phyloP scores from a whole-genome alignment of 345 rosid species.

The Salix arbutifolia region DNA sequence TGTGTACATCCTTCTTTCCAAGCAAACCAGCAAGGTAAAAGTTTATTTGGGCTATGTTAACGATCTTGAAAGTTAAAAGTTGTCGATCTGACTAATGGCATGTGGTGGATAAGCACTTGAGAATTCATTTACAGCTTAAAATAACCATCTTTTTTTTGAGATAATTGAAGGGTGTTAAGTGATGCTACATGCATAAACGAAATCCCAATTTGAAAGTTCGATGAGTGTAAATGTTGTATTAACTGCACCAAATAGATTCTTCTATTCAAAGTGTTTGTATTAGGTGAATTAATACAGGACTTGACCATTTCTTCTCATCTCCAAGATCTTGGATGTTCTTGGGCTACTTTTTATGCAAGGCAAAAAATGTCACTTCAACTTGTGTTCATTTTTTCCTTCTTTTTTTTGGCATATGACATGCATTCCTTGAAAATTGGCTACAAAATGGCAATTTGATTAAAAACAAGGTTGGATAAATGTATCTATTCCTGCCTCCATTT shows the following conservation, averaged over 20 bases:
- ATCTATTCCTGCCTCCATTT: neutral
- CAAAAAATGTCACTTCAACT: neutral
- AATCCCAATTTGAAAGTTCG: neutral
- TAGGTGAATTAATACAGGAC: neutral
- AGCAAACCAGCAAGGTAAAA: constrained; percentile 57
- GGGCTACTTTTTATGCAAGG: neutral
- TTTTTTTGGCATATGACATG: neutral
- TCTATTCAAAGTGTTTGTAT: neutral
- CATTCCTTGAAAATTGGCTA: neutral
- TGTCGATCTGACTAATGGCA: constrained; percentile 1
- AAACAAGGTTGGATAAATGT: neutral
- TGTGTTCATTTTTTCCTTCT: neutral
- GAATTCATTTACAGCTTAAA: neutral
- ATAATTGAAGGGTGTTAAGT: neutral
- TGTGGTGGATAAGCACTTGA: neutral
- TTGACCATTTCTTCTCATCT: neutral
- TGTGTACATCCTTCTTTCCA: constrained; percentile 63
- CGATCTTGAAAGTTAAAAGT: constrained; percentile 1
- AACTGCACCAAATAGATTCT: neutral
- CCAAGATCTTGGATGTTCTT: neutral
- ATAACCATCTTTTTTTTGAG: constrained; percentile 1
- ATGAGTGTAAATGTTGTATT: neutral
- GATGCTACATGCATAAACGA: neutral
- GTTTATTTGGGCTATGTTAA: neutral
- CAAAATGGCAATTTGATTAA: neutral